Base-by-base conservation (phyloP, 805 yeast species). In the Pichia deserticola region DNA sequence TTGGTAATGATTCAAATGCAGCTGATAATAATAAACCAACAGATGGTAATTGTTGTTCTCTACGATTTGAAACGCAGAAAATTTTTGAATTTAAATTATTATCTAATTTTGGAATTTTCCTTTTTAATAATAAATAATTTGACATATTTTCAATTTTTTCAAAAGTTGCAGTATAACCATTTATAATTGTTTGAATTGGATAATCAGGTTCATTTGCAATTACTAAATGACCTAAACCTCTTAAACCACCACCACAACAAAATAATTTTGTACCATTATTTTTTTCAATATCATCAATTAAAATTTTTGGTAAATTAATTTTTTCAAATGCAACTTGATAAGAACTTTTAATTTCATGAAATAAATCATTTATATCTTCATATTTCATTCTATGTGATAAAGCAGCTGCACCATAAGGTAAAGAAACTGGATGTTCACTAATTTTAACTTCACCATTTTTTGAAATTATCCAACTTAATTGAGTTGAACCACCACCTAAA, bases 351-450 rank as follows among this genome's bases (percentile, higher is more conserved):
- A 84, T 78, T 56, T 83, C 89, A 33, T 70, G 65, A 53, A 69
- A 77, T 20, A 84, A 57, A 5, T 66, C 70, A 36, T 72, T 74
- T 34, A 69, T 71, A 53, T 75, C 75, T 57, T 81, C 86, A 42
- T 69, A 59, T 49, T 70, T 69, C 52, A 82, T 61, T 55, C 86
- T 65, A 56, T 79, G 72, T 0, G 84, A 74, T 40, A 84, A 64
- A 1, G 83, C 82, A 30, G 85, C 87, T 1, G 89, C 86, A 20
- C 92, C 92, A 60, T 80, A 85, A 1, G 89, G 89, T 42, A 84
- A 64, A 2, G 83, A 77, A 3, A 81, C 80, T 0, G 89, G 86
- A 13, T 71, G 72, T 7, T 72, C 68, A 32, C 84, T 78, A 54
- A 78, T 73, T 49, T 67, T 67, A 30, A 83, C 72, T 50, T 74